A percentile compares a stretch with the other conserved stretches of the same genome.
Evolutionary conservation across 345 rosid species (phyloP).

Genomic region (Citrus mangshanensis): DNA sequence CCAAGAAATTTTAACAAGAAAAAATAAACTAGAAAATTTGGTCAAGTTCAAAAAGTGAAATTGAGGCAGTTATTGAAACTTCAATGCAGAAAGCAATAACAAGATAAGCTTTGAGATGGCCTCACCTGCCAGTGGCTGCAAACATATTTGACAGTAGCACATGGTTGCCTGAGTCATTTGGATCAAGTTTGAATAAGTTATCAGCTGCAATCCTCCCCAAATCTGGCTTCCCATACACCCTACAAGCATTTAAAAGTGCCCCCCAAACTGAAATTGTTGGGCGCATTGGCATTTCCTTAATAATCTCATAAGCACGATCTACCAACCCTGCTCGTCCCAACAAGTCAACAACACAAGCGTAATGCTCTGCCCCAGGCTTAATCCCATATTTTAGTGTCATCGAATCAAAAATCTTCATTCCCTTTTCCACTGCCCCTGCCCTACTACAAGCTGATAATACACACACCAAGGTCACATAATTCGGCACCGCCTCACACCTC

Average conservation of each 20-base stretch:
- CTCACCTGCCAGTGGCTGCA: slow-evolving; percentile 74
- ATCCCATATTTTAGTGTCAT: slow-evolving; percentile 54
- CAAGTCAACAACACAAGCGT: slow-evolving; percentile 80
- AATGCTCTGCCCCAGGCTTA: slow-evolving; percentile 77
- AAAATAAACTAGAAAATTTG: background rate
- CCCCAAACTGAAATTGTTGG: slow-evolving; percentile 87
- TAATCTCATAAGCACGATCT: slow-evolving; percentile 55
- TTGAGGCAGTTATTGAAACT: background rate
- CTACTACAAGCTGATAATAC: slow-evolving; percentile 86
- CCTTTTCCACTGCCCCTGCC: slow-evolving; percentile 60
- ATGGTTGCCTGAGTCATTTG: slow-evolving; percentile 75
- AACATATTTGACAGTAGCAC: slow-evolving; percentile 79
- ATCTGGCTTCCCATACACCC: slow-evolving; percentile 59
- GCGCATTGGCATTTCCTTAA: slow-evolving; percentile 56
- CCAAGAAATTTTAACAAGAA: background rate
- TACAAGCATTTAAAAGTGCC: slow-evolving; percentile 80
- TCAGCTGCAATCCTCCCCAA: slow-evolving; percentile 68
- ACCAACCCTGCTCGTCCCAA: slow-evolving; percentile 82
- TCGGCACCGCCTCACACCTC: slow-evolving; percentile 43
- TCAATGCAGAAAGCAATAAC: background rate
- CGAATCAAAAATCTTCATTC: slow-evolving; percentile 62
- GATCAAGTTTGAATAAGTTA: slow-evolving; percentile 70
- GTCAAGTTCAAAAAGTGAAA: background rate
- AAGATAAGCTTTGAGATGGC: background rate
- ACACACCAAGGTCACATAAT: slow-evolving; percentile 68